Evolutionary conservation across 2,329 filamentous ascomycete species (phyloP).

Genomic region (Dothideomycetes sp.): DNA sequence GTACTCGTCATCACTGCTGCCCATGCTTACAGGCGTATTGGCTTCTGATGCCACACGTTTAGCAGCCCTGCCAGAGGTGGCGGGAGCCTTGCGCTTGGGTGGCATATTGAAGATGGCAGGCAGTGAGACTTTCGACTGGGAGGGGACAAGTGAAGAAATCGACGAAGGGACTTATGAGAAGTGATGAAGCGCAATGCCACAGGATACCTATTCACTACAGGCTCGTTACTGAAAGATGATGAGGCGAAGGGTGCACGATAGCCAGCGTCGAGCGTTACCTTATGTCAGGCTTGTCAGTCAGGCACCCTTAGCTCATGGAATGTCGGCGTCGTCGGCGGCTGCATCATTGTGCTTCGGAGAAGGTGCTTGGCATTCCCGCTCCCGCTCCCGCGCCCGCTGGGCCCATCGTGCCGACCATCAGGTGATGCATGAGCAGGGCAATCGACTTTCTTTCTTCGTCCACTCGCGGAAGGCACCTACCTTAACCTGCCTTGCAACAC

Average conservation of each 20-base stretch:
- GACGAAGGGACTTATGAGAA: not conserved
- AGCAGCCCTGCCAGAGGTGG: slow-evolving; percentile 22
- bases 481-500: not conserved
- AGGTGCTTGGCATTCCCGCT: not conserved
- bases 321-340: too few species aligned
- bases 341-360: too few species aligned
- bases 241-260: too few species aligned
- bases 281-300: too few species aligned
- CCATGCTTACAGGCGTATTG: slow-evolving; percentile 30
- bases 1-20: slow-evolving; percentile 48
- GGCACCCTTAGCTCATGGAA: too few species aligned
- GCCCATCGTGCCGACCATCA: not conserved
- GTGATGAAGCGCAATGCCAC: too few species aligned
- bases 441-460: too few species aligned
- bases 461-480: too few species aligned
- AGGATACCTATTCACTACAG: too few species aligned
- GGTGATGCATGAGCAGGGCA: too few species aligned
- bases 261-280: too few species aligned
- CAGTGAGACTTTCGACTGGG: not conserved
- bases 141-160: not conserved
- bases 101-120: slow-evolving; percentile 16
- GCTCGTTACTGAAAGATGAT: too few species aligned
- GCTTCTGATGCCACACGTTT: slow-evolving; percentile 29
- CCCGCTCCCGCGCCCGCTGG: not conserved
- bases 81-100: slow-evolving; percentile 27